Conservation (phyloP, 805 yeast genomes). For the Barnettozyma sucrosica region DNA sequence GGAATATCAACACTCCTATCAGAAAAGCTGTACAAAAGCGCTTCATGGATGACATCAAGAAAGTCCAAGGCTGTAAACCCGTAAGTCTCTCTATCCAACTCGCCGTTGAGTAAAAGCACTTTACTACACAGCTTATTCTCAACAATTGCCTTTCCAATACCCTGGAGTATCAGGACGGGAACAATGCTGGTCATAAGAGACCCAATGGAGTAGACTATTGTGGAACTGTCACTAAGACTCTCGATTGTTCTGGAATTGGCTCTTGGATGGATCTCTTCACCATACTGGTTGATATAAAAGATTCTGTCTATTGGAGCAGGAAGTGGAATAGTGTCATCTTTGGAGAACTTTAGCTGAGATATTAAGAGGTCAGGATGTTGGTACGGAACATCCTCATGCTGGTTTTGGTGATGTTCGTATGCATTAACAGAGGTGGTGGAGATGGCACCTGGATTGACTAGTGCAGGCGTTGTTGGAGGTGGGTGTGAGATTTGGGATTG, state of each 20-base stretch:
- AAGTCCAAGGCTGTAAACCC: constrained; percentile 59
- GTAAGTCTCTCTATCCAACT: constrained; percentile 72
- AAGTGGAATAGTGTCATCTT: constrained; percentile 54
- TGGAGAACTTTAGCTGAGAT: constrained; percentile 71
- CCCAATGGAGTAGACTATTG: constrained; percentile 75
- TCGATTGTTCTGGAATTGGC: constrained; percentile 60
- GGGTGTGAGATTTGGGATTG: constrained; percentile 96
- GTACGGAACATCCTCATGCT: constrained; percentile 55
- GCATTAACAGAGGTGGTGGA: constrained; percentile 16
- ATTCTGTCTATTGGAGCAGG: constrained; percentile 68
- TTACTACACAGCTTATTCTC: constrained; percentile 34
- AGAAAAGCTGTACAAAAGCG: constrained; percentile 46
- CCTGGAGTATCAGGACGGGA: constrained; percentile 70
- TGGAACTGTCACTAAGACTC: constrained; percentile 43
- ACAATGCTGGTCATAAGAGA: constrained; percentile 82
- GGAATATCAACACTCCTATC: not conserved
- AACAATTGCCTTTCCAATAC: constrained; percentile 59
- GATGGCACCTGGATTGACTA: constrained; percentile 3
- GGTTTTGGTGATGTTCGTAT: constrained; percentile 13
- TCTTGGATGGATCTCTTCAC: constrained; percentile 75
- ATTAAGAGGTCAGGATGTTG: constrained; percentile 72
- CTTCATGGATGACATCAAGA: constrained; percentile 47
- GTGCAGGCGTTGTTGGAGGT: constrained; percentile 33
- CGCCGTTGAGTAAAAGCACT: constrained; percentile 67
- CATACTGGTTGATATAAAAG: constrained; percentile 79